These are phyloP conservation scores for Nakaseomyces delphensis DNA, from an alignment of 1,139 yeast species.

Conservation along the genomic window DNA sequence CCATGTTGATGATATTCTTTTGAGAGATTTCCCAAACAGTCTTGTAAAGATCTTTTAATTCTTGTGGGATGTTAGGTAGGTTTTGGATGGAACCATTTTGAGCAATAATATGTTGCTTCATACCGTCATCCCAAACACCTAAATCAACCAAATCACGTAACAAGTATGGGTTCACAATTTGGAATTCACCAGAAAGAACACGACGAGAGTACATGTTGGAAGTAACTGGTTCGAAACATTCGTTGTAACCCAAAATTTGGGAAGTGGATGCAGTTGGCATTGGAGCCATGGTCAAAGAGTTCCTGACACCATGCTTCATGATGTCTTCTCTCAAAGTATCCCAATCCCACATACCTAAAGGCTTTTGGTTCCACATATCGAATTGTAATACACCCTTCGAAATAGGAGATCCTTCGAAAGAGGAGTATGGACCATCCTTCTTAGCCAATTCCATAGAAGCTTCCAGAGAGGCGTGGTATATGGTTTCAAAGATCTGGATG, in stretches of 20 bases:
- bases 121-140: constrained; percentile 70
- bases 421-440: constrained; percentile 53
- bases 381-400: constrained; percentile 69
- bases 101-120: constrained; percentile 70
- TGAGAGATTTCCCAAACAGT: constrained; percentile 98
- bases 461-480: constrained; percentile 80
- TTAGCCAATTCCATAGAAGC: constrained; percentile 67
- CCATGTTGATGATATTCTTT: constrained; percentile 78
- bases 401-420: constrained; percentile 73
- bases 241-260: constrained; percentile 79
- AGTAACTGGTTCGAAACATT: constrained; percentile 86
- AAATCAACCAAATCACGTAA: constrained; percentile 72
- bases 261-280: constrained; percentile 98
- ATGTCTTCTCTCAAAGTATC: constrained; percentile 52
- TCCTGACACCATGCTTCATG: constrained; percentile 57
- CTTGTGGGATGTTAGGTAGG: constrained; percentile 66
- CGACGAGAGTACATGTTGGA: constrained; percentile 80
- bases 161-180: constrained; percentile 74
- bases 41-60: constrained; percentile 69
- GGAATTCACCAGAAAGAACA: constrained; percentile 82
- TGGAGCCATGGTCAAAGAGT: constrained; percentile 79
- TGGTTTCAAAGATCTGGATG: constrained; percentile 78
- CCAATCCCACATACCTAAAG: constrained; percentile 54
- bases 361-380: constrained; percentile 57
- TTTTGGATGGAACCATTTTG: constrained; percentile 81